Percentiles rank a stretch among this genome's conserved stretches.
phyloP scores from a whole-genome alignment of 2,329 filamentous ascomycete genomes.

The Dothideomycetes sp. region DNA sequence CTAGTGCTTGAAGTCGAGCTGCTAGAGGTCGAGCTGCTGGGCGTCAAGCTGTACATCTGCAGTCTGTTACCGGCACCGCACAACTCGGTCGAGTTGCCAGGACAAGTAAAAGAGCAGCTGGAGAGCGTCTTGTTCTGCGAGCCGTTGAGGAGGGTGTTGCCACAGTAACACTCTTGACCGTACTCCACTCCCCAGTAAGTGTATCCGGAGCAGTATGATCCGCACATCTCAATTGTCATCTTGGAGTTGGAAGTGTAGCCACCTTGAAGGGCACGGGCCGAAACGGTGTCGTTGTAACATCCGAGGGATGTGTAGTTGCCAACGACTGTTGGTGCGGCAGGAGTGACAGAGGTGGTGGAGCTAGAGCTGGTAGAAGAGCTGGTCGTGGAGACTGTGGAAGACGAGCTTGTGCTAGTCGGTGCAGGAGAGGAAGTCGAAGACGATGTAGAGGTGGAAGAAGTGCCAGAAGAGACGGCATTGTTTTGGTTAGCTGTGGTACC shows the following conservation, averaged over 20 bases:
- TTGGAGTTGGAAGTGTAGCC: constrained; percentile 11
- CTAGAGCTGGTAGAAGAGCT: constrained; percentile 4
- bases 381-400: constrained; percentile 6
- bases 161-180: constrained; percentile 24
- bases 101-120: constrained; percentile 18
- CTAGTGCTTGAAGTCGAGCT: background rate
- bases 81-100: constrained; percentile 17
- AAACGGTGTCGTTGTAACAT: constrained; percentile 18
- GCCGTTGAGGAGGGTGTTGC: constrained; percentile 13
- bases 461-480: background rate
- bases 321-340: background rate
- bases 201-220: constrained; percentile 19
- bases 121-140: constrained; percentile 12
- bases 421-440: constrained; percentile 5
- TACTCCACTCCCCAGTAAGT: constrained; percentile 30
- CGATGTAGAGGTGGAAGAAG: constrained; percentile 6
- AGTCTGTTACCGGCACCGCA: constrained; percentile 17
- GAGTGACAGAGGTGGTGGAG: constrained; percentile 4
- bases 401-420: constrained; percentile 3
- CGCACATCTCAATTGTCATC: constrained; percentile 15
- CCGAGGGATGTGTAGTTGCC: constrained; percentile 14
- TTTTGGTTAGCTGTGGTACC: background rate
- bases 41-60: constrained; percentile 11
- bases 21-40: background rate
- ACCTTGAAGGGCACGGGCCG: constrained; percentile 14